These are phyloP conservation scores for Melastoma malabathricum DNA, from an alignment of 345 rosid genomes.

Conservation along the genomic window DNA sequence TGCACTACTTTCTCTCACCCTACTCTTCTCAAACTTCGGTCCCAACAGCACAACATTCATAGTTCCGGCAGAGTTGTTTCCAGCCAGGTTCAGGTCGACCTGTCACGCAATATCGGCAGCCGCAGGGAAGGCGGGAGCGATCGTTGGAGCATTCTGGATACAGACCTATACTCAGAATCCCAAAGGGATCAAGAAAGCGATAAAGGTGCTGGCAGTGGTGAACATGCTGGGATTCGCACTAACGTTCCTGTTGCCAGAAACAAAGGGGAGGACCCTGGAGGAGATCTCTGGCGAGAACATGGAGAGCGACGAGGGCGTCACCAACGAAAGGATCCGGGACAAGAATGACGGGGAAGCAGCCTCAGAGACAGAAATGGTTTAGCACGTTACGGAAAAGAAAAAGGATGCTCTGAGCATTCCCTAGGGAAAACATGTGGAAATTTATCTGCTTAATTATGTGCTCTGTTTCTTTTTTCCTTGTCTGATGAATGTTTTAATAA, in stretches of 20 bases:
- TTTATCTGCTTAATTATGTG: too few relatives aligned
- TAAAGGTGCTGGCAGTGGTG: constrained; percentile 36
- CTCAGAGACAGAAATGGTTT: too few relatives aligned
- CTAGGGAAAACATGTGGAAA: too few relatives aligned
- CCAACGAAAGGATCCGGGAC: too few relatives aligned
- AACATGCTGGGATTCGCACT: constrained; percentile 39
- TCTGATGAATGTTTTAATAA: too few relatives aligned
- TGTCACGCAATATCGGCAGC: constrained; percentile 61
- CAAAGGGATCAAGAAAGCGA: constrained; percentile 20
- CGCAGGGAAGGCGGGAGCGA: constrained; percentile 50
- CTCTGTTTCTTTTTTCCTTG: too few relatives aligned
- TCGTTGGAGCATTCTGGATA: constrained; percentile 42
- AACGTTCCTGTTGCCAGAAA: constrained; percentile 57
- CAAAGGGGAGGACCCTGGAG: constrained; percentile 53
- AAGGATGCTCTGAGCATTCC: too few relatives aligned
- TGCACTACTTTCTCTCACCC: constrained; percentile 30
- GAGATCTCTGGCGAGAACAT: constrained; percentile 50
- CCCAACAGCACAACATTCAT: constrained; percentile 61
- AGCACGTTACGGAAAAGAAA: too few relatives aligned
- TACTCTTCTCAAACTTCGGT: constrained; percentile 58
- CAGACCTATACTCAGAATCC: constrained; percentile 31
- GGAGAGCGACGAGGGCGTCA: too few relatives aligned
- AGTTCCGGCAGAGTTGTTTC: constrained; percentile 54
- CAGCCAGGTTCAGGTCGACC: constrained; percentile 44
- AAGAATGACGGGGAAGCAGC: too few relatives aligned